A percentile compares a stretch with the other conserved stretches of the same genome.
Conservation (phyloP, 2,329 filamentous ascomycete genomes). For the Cladosporium sp. region DNA sequence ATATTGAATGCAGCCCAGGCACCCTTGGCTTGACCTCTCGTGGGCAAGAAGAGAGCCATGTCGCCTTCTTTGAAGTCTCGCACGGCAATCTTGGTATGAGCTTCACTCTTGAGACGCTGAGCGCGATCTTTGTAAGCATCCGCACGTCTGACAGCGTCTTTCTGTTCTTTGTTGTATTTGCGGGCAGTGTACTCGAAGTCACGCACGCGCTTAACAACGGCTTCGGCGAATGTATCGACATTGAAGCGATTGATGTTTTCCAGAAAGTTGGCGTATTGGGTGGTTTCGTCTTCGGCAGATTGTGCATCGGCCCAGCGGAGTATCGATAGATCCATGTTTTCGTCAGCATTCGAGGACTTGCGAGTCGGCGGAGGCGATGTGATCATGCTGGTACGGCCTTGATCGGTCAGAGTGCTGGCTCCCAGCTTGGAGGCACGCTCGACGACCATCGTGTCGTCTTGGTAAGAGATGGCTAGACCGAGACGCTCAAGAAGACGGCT, state of each 20-base stretch:
- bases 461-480: conserved; percentile 77
- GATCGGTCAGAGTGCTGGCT: conserved; percentile 48
- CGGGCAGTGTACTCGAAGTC: conserved; percentile 91
- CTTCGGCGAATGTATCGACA: conserved; percentile 79
- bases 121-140: conserved; percentile 77
- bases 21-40: conserved; percentile 87
- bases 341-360: conserved; percentile 52
- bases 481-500: conserved; percentile 80
- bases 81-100: conserved; percentile 94
- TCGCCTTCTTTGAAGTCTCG: conserved; percentile 96
- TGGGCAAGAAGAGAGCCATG: conserved; percentile 89
- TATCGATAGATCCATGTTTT: conserved; percentile 62
- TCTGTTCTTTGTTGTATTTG: conserved; percentile 88
- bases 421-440: conserved; percentile 66
- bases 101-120: conserved; percentile 76
- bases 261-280: conserved; percentile 75
- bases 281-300: conserved; percentile 65
- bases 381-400: conserved; percentile 53
- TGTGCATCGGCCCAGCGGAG: conserved; percentile 79
- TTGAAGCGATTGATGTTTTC: conserved; percentile 75
- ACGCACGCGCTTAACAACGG: conserved; percentile 83
- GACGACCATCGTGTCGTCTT: conserved; percentile 68
- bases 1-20: conserved; percentile 99
- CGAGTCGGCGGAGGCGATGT: conserved; percentile 58
- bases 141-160: conserved; percentile 48